Base-by-base conservation (phyloP, 225 moss, liverwort and hornwort genomes). In the Rhytidiadelphus loreus region DNA sequence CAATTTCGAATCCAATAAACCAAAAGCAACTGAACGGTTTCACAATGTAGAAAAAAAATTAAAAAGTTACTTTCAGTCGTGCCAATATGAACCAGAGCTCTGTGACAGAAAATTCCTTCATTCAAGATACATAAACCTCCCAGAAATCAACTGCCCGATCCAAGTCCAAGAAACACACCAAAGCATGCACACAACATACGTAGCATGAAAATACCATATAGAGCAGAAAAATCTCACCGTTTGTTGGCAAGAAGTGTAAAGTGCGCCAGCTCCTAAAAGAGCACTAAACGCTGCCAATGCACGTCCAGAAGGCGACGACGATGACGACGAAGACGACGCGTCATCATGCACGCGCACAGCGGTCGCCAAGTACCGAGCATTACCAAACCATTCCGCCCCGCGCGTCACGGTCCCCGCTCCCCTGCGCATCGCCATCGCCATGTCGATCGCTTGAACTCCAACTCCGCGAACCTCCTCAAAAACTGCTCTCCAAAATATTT, bases 361-460 rank as follows among this genome's bases (percentile, higher is more conserved):
- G 23, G 71, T 72, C 37, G 83, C 73, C 44, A 88, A 50, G 59
- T 60, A 90, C 30, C 90, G 83, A 74, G 52, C 69, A 73, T 62
- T 83, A 50, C 86, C 70, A 17, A 83, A 59, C 85, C 84, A 79
- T 59, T 88, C 89, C 13, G 82, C 66, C 75, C 86, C 62, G 60
- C 86, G 84, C 70, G 81, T 70, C 82, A 81, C 57, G 55, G 76
- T 83, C 63, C 89, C 82, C 56, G 74, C 76, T 56, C 89, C 91
- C 82, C 90, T 85, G 44, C 92, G 89, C 90, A 94, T 81, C 77
- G 64, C 83, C 90, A 90, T 92, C 66, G 89, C 90, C 89, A 89
- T 91, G 24, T 24, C 68, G 32, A 58, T 70, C 25, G 25, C 19
- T 39, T 59, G 52, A 77, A 29, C n/a, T 58, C 57, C 78, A 68